These are phyloP conservation scores for Aspergillus pseudoviridinutans DNA, from an alignment of 2,329 filamentous ascomycete species.

Conservation along the genomic window DNA sequence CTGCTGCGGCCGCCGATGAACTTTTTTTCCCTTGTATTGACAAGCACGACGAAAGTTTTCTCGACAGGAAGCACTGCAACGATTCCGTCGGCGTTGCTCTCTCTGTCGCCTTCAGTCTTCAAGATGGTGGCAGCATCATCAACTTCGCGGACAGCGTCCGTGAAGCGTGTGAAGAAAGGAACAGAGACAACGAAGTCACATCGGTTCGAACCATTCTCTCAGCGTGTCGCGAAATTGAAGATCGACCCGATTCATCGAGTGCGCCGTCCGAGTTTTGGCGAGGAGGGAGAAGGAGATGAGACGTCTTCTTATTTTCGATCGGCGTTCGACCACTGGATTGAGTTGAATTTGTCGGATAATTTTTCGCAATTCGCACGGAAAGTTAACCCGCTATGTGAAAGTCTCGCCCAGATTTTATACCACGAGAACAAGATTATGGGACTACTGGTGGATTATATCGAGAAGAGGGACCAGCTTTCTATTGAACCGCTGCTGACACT, in stretches of 20 bases:
- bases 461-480: conserved; percentile 70
- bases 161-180: conserved; percentile 62
- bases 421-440: conserved; percentile 83
- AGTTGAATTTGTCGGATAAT: conserved; percentile 80
- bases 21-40: conserved; percentile 31
- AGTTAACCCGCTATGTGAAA: conserved; percentile 76
- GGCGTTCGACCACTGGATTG: conserved; percentile 81
- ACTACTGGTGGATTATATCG: conserved; percentile 70
- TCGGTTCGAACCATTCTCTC: conserved; percentile 85
- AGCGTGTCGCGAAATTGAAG: conserved; percentile 85
- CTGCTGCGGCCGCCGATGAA: conserved; percentile 28
- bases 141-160: conserved; percentile 65
- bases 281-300: conserved; percentile 67
- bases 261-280: conserved; percentile 74
- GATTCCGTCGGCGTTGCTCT: conserved; percentile 23
- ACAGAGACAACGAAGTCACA: conserved; percentile 78
- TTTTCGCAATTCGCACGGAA: conserved; percentile 76
- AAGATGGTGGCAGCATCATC: conserved; percentile 53
- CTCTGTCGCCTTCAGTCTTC: conserved; percentile 14
- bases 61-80: conserved; percentile 10
- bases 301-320: conserved; percentile 83
- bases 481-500: conserved; percentile 84
- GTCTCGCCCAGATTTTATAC: conserved; percentile 85
- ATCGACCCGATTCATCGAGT: conserved; percentile 90
- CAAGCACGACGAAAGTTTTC: conserved; percentile 6